A percentile compares a stretch with the other conserved stretches of the same genome.
These are phyloP conservation scores for Dioscorea zingiberensis DNA, from an alignment of 106 monocot genomes.

Conservation along the genomic window DNA sequence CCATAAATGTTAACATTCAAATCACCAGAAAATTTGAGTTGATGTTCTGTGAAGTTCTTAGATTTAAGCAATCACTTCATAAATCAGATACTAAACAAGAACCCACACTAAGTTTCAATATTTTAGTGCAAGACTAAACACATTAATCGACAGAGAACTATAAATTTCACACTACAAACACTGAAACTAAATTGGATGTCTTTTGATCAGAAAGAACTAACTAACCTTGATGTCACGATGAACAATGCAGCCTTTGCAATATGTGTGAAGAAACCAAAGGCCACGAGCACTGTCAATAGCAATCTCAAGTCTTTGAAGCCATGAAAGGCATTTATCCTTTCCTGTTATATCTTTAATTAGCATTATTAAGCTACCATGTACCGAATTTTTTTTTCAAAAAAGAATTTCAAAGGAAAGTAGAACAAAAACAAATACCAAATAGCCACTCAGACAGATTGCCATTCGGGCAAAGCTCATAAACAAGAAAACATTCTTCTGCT, in stretches of 20 bases:
- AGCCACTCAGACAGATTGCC: constrained; percentile 60
- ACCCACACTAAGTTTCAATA: too few species aligned
- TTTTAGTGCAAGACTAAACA: too few species aligned
- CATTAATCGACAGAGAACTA: too few species aligned
- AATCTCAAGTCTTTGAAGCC: constrained; percentile 41
- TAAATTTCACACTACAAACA: too few species aligned
- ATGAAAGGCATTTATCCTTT: constrained; percentile 36
- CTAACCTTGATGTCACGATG: constrained; percentile 61
- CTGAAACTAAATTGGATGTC: too few species aligned
- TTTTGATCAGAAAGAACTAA: background rate
- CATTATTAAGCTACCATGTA: too few species aligned
- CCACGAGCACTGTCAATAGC: constrained; percentile 47
- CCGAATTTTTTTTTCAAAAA: too few species aligned
- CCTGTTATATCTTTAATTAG: constrained; percentile 13
- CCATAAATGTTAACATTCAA: too few species aligned
- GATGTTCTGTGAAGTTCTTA: too few species aligned
- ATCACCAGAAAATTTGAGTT: too few species aligned
- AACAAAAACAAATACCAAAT: constrained; percentile 23
- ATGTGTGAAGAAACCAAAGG: constrained; percentile 59
- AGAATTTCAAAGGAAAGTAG: background rate
- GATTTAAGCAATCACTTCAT: too few species aligned
- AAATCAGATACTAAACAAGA: too few species aligned
- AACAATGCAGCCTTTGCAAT: constrained; percentile 58
- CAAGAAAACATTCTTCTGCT: constrained; percentile 40
- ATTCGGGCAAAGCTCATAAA: constrained; percentile 46